Base-by-base conservation (phyloP, 1,284 basidiomycete species). In the Malassezia globosa region DNA sequence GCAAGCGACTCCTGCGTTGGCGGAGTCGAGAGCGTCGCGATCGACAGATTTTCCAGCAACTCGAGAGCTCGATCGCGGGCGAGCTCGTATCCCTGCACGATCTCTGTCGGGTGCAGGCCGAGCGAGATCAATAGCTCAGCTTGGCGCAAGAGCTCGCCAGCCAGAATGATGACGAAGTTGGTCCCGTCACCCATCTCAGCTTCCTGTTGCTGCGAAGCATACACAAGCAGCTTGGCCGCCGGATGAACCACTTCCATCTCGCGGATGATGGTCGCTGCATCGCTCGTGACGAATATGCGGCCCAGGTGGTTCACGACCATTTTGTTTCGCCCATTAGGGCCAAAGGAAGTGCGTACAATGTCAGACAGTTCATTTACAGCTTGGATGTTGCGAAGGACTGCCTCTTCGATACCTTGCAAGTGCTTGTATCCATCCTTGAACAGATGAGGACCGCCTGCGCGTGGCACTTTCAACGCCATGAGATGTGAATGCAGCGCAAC, bases 241-340 rank as follows among this genome's bases (percentile, higher is more conserved):
- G 94, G 94, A 73, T 97, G 94, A 23, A 96, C 87, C 42, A 99
- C 88, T 72, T 97, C 94, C 72, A 96, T 82, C 75, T 99, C 94
- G 58, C 85, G 81, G 70, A 97, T 90, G 75, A 99, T 97, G 50
- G 94, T 97, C 8, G 94, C 94, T 7, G 94, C 92, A 79, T 99
- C 94, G 41, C 87, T 94, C 24, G 94, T 99, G 51, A 97, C 90
- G 74, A 97, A 97, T 40, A 96, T 78, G 69, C 82, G 80, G 49
- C 89, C 89, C 37, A 99, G 78, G 74, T 97, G 94, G 55, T 71
- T 71, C 55, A 71, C 66, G 38, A 71, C 59, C 59, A 71, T 66
- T 61, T 71, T 71, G 61, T 71, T 71, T 43, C 66, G 47, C 34
- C 89, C 88, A 72, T 94, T 92, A 26, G 89, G 90, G 18, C 89